A percentile compares a stretch with the other conserved stretches of the same genome.
phyloP scores from a whole-genome alignment of 192 early-diverging fungal species.

The Polychytrium aggregatum region DNA sequence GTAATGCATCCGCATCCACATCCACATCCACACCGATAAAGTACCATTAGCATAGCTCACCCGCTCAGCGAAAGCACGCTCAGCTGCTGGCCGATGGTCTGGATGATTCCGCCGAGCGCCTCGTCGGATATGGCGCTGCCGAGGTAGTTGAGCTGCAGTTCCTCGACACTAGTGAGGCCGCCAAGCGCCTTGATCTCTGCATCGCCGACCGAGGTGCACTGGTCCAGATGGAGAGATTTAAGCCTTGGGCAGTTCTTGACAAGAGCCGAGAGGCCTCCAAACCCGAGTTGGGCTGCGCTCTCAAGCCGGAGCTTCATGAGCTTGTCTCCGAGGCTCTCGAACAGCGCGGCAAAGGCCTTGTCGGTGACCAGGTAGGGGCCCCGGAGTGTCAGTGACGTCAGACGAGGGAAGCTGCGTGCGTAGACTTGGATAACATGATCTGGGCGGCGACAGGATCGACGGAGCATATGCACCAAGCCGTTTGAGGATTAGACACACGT shows the following conservation, averaged over 20 bases:
- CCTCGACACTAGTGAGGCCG: constrained; percentile 20
- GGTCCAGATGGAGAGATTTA: constrained; percentile 38
- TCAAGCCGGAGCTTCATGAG: constrained; percentile 28
- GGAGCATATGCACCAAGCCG: too few species aligned
- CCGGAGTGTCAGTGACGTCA: constrained; percentile 48
- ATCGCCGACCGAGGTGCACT: constrained; percentile 44
- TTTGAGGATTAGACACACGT: not conserved
- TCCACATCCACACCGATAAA: too few species aligned
- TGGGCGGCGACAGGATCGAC: constrained; percentile 3
- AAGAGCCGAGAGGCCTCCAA: constrained; percentile 6
- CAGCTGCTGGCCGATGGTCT: constrained; percentile 30
- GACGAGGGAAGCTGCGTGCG: constrained; percentile 22
- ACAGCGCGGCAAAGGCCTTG: constrained; percentile 43
- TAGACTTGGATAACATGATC: constrained; percentile 19
- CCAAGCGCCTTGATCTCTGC: constrained; percentile 31
- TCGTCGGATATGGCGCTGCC: constrained; percentile 33
- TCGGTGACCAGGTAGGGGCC: constrained; percentile 63
- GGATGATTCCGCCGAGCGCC: constrained; percentile 28
- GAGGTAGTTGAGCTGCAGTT: constrained; percentile 27
- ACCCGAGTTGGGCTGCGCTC: constrained; percentile 24
- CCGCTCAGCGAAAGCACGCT: not conserved
- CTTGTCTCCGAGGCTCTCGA: constrained; percentile 34
- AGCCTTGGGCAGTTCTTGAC: constrained; percentile 14
- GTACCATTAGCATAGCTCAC: too few species aligned
- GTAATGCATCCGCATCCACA: too few species aligned